Percentiles rank a stretch among this genome's conserved stretches.
Conservation (phyloP, 371 early-diverging fungal genomes). For the Lichtheimia ornata region DNA sequence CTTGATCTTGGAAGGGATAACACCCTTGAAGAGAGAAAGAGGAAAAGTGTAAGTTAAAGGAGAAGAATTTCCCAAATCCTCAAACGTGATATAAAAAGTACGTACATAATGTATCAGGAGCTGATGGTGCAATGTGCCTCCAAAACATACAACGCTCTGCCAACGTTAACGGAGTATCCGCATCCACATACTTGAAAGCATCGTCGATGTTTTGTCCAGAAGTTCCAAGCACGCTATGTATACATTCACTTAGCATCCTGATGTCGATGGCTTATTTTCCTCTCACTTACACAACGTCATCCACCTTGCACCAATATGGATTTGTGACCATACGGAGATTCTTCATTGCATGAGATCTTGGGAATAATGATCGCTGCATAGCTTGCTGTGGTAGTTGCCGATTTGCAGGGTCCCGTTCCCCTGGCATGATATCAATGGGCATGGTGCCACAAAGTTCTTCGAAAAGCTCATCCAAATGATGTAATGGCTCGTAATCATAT, state of each 20-base stretch:
- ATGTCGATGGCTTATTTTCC: neutral
- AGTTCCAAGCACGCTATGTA: constrained; percentile 67
- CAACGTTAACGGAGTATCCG: constrained; percentile 63
- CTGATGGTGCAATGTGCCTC: constrained; percentile 89
- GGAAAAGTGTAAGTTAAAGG: neutral
- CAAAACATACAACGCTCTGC: constrained; percentile 73
- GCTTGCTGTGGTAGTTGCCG: constrained; percentile 86
- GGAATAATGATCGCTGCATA: constrained; percentile 71
- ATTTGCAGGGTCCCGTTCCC: constrained; percentile 77
- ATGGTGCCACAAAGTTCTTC: constrained; percentile 64
- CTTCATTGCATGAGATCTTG: constrained; percentile 51
- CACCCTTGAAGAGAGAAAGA: constrained; percentile 57
- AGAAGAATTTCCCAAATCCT: neutral
- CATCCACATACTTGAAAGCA: constrained; percentile 65
- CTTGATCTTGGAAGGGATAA: constrained; percentile 81
- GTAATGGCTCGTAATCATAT: constrained; percentile 46
- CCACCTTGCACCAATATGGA: constrained; percentile 75
- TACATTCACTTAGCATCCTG: neutral
- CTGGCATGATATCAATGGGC: constrained; percentile 85
- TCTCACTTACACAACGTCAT: constrained; percentile 52
- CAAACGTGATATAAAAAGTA: neutral
- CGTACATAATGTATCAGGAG: constrained; percentile 91
- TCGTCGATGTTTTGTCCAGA: constrained; percentile 91
- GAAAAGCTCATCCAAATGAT: constrained; percentile 58
- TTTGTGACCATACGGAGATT: constrained; percentile 77